Evolutionary conservation across 2,329 filamentous ascomycete species (phyloP).

Genomic region (Dryadomyces quercus-mongolicae): DNA sequence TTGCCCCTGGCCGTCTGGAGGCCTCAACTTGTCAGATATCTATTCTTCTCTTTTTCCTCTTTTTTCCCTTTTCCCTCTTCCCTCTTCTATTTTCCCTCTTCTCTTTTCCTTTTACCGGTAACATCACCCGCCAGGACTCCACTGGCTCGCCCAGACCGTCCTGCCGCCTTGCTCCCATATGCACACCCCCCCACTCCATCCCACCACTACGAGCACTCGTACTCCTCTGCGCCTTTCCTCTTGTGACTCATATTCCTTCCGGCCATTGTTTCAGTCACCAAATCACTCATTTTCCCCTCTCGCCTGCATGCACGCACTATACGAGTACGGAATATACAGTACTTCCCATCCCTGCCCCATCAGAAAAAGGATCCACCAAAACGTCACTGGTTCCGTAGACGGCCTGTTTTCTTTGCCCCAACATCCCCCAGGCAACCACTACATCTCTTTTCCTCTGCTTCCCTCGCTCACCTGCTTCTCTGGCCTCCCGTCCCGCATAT

Average conservation of each 20-base stretch:
- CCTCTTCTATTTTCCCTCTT: neutral
- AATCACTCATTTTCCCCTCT: neutral
- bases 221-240: neutral
- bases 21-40: neutral
- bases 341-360: no score
- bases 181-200: no score
- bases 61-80: no score
- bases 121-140: no score
- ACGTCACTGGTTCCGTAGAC: no score
- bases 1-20: no score
- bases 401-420: neutral
- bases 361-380: no score
- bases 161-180: no score
- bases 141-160: no score
- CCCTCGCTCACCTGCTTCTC: neutral
- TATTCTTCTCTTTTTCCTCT: neutral
- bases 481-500: neutral
- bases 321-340: neutral
- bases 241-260: no score
- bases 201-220: no score
- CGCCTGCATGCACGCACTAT: neutral
- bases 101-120: no score
- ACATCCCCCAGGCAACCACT: constrained; percentile 8
- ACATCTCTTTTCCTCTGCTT: neutral
- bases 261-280: neutral